Evolutionary conservation across 2,329 filamentous ascomycete species (phyloP).

Genomic region (Bipolaris cookei): DNA sequence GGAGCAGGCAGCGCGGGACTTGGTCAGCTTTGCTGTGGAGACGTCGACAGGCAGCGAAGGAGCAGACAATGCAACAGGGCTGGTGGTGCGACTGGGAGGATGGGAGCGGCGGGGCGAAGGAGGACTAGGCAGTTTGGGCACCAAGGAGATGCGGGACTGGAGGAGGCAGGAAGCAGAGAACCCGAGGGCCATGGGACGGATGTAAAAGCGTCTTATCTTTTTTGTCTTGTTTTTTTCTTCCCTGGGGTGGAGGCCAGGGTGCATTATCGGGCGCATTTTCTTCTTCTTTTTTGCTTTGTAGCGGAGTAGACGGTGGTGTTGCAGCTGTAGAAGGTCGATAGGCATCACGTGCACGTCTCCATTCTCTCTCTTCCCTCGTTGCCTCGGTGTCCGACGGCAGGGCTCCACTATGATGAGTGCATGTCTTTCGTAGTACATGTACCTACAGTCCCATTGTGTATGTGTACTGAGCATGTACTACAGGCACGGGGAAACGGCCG

Average conservation of each 20-base stretch:
- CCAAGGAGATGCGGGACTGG: constrained; percentile 88
- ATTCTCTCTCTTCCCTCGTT: neutral
- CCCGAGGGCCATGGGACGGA: constrained; percentile 74
- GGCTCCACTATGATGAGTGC: too few species aligned
- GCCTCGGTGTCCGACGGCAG: too few species aligned
- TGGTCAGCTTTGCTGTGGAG: constrained; percentile 89
- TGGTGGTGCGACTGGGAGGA: constrained; percentile 68
- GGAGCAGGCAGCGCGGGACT: constrained; percentile 77
- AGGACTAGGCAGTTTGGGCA: constrained; percentile 85
- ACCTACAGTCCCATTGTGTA: too few species aligned
- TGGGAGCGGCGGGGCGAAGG: constrained; percentile 79
- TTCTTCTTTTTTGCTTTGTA: neutral
- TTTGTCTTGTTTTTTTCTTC: too few species aligned
- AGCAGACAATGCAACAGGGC: constrained; percentile 68
- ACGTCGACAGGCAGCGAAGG: constrained; percentile 61
- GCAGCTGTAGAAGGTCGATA: too few species aligned
- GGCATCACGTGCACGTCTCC: neutral
- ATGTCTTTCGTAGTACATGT: too few species aligned
- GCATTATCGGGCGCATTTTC: constrained; percentile 12
- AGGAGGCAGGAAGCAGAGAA: constrained; percentile 80
- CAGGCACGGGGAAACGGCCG: neutral
- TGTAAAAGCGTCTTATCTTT: constrained; percentile 36
- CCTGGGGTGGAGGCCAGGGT: neutral
- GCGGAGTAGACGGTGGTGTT: too few species aligned
- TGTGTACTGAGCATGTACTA: too few species aligned